Percentiles rank a stretch among this genome's conserved stretches.
Conservation (phyloP, 257 asterid genomes). For the Gardenia jasminoides region DNA sequence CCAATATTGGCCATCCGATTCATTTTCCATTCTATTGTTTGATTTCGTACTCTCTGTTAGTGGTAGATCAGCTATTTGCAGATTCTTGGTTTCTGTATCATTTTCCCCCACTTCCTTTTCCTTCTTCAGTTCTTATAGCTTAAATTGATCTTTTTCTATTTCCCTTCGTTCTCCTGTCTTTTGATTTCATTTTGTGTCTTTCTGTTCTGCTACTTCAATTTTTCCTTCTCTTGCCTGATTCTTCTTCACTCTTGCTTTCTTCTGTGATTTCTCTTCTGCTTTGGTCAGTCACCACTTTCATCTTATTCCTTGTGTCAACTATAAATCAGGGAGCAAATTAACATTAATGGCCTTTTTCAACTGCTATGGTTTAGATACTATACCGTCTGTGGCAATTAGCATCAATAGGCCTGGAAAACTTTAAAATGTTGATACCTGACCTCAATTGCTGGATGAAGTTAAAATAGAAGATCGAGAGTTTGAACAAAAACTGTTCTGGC, state of each 20-base stretch:
- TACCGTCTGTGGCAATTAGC: neutral
- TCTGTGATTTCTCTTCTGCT: neutral
- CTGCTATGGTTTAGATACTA: neutral
- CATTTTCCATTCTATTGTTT: too few species aligned
- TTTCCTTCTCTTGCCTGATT: neutral
- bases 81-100: too few species aligned
- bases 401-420: neutral
- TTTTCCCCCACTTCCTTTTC: too few species aligned
- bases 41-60: too few species aligned
- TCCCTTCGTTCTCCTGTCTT: too few species aligned
- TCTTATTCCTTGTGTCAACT: neutral
- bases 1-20: too few species aligned
- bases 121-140: too few species aligned
- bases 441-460: neutral
- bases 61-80: too few species aligned
- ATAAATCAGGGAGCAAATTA: neutral
- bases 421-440: neutral
- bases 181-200: too few species aligned
- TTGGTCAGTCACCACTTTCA: neutral
- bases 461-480: neutral
- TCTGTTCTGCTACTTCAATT: neutral
- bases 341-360: neutral
- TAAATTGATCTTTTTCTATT: too few species aligned
- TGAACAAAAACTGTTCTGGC: too few species aligned
- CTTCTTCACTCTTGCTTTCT: neutral